These are phyloP conservation scores for Lomentospora prolificans DNA, from an alignment of 2,329 filamentous ascomycete genomes.

Conservation along the genomic window DNA sequence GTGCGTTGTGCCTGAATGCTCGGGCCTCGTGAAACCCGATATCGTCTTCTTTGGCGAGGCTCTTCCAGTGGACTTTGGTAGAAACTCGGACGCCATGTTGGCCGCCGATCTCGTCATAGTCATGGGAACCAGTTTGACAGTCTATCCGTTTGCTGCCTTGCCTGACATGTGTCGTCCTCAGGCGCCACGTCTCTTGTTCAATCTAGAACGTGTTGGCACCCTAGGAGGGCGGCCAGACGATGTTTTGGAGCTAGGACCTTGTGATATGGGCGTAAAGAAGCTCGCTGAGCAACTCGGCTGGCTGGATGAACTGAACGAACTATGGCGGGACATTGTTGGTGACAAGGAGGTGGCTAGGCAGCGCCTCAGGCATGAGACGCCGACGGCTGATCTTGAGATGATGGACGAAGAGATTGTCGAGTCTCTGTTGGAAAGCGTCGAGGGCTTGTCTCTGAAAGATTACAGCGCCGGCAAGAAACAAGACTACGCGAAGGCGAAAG, in stretches of 20 bases:
- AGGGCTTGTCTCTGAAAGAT: slow-evolving; percentile 22
- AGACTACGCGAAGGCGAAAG: background rate
- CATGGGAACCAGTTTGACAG: slow-evolving; percentile 78
- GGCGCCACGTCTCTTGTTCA: slow-evolving; percentile 75
- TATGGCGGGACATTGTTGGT: slow-evolving; percentile 63
- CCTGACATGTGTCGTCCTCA: slow-evolving; percentile 52
- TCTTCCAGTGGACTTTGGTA: slow-evolving; percentile 31
- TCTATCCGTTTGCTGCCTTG: slow-evolving; percentile 81
- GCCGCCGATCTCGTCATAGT: slow-evolving; percentile 71
- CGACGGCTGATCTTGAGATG: slow-evolving; percentile 20
- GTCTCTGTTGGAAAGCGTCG: slow-evolving; percentile 26
- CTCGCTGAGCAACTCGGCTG: slow-evolving; percentile 77
- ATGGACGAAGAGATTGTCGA: slow-evolving; percentile 34
- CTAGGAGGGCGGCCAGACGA: slow-evolving; percentile 73
- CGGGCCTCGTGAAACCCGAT: slow-evolving; percentile 80
- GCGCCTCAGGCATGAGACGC: slow-evolving; percentile 21
- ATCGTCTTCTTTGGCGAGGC: slow-evolving; percentile 89
- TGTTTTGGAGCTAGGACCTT: slow-evolving; percentile 72
- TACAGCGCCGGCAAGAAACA: slow-evolving; percentile 10
- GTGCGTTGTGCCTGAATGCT: slow-evolving; percentile 53
- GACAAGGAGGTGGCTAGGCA: slow-evolving; percentile 45
- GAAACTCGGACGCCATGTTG: slow-evolving; percentile 34
- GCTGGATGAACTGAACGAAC: slow-evolving; percentile 67
- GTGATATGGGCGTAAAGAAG: slow-evolving; percentile 69
- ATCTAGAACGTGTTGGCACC: slow-evolving; percentile 71